These are phyloP conservation scores for Diaporthe longicolla DNA, from an alignment of 2,329 filamentous ascomycete genomes.

Conservation along the genomic window DNA sequence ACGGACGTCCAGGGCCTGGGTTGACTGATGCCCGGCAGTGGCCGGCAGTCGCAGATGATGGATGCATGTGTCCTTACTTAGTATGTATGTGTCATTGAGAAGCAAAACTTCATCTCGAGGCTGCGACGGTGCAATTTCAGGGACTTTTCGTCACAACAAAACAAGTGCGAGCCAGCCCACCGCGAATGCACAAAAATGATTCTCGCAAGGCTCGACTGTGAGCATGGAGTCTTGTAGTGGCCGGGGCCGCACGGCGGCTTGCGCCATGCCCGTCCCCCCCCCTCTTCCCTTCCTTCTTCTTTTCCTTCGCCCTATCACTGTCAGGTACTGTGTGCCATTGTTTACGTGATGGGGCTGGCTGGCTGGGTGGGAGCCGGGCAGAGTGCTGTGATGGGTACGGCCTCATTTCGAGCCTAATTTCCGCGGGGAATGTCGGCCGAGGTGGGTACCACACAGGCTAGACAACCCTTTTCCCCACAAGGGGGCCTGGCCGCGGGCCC, in stretches of 20 bases:
- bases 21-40: conserved; percentile 28
- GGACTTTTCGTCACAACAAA: conserved; percentile 20
- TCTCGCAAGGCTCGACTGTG: conserved; percentile 31
- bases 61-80: background rate
- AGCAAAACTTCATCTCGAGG: conserved; percentile 34
- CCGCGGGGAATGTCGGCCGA: conserved; percentile 39
- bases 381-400: conserved; percentile 33
- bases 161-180: conserved; percentile 5
- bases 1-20: background rate
- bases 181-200: conserved; percentile 23
- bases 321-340: conserved; percentile 9
- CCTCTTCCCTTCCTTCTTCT: background rate
- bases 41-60: background rate
- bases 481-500: conserved; percentile 16
- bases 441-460: conserved; percentile 30
- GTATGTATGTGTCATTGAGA: conserved; percentile 29
- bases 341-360: conserved; percentile 31
- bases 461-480: conserved; percentile 30
- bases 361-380: conserved; percentile 1
- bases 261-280: conserved; percentile 2
- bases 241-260: conserved; percentile 23
- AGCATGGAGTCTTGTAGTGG: conserved; percentile 19
- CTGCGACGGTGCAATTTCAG: conserved; percentile 33
- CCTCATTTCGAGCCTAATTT: conserved; percentile 42
- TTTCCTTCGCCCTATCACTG: background rate